These are phyloP conservation scores for Vaccinium macrocarpon DNA, from an alignment of 148 eudicot genomes.

Conservation along the genomic window DNA sequence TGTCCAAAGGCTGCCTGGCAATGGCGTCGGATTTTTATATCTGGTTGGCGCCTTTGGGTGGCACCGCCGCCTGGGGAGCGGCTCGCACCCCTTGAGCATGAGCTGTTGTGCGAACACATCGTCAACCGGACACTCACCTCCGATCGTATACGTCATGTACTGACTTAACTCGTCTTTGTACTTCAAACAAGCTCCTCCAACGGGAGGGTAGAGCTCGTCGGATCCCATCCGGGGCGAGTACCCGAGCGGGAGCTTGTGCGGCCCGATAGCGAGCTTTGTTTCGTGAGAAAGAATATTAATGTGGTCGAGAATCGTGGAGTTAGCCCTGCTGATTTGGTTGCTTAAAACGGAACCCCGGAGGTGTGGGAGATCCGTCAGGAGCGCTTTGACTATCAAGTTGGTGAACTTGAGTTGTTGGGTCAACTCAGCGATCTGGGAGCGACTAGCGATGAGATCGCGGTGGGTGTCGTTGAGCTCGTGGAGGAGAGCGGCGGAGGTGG, in stretches of 20 bases:
- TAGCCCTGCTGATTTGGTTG: not conserved
- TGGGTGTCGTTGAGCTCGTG: conserved; percentile 30
- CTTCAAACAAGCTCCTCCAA: conserved; percentile 33
- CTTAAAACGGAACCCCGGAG: not conserved
- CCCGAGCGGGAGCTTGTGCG: conserved; percentile 44
- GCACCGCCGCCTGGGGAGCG: conserved; percentile 38
- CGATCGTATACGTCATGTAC: conserved; percentile 33
- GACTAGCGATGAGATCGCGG: conserved; percentile 23
- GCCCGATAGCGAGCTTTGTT: conserved; percentile 23
- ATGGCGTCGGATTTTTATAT: conserved; percentile 23
- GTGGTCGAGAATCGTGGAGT: not conserved
- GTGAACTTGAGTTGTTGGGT: conserved; percentile 21
- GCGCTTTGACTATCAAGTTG: conserved; percentile 11
- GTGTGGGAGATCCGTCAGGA: conserved; percentile 17
- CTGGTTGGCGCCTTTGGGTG: conserved; percentile 33
- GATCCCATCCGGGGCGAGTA: conserved; percentile 26
- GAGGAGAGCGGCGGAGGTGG: conserved; percentile 4
- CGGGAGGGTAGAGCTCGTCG: conserved; percentile 31
- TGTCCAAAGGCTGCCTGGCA: conserved; percentile 33
- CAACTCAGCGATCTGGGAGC: conserved; percentile 22
- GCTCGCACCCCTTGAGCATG: conserved; percentile 45
- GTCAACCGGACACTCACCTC: conserved; percentile 33
- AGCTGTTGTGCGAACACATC: conserved; percentile 27
- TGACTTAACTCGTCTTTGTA: conserved; percentile 22
- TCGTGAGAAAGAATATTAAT: conserved; percentile 21